phyloP scores from a whole-genome alignment of 2,329 filamentous ascomycete species.

The Trichophaea hybrida region DNA sequence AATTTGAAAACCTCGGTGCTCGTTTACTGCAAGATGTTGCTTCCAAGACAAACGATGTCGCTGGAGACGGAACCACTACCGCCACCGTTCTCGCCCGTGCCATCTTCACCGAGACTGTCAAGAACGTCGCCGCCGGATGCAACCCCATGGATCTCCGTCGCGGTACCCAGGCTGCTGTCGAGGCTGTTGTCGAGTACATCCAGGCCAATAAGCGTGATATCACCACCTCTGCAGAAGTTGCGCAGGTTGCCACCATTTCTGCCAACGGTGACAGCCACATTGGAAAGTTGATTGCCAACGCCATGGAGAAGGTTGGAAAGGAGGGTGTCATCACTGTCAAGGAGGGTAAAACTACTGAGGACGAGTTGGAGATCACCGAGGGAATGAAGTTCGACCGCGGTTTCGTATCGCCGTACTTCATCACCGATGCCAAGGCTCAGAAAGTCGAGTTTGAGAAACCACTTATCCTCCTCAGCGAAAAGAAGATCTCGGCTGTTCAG shows the following conservation, averaged over 20 bases:
- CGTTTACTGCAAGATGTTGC: constrained; percentile 94
- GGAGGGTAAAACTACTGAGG: constrained; percentile 96
- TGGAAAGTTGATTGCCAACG: constrained; percentile 87
- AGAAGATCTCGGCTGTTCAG: constrained; percentile 99
- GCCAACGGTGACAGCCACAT: constrained; percentile 95
- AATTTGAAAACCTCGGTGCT: constrained; percentile 98
- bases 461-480: constrained; percentile 94
- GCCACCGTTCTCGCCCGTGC: constrained; percentile 91
- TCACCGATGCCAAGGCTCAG: constrained; percentile 95
- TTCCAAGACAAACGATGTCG: constrained; percentile 97
- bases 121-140: constrained; percentile 98
- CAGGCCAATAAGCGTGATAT: constrained; percentile 95
- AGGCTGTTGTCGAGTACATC: constrained; percentile 85
- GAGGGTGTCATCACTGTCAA: constrained; percentile 99
- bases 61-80: constrained; percentile 96
- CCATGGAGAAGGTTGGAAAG: constrained; percentile 99
- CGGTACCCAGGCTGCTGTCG: constrained; percentile 91
- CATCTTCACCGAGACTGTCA: constrained; percentile 99
- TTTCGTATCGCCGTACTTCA: constrained; percentile 98
- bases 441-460: constrained; percentile 99
- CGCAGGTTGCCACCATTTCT: constrained; percentile 94
- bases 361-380: constrained; percentile 97
- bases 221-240: constrained; percentile 91
- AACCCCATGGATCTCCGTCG: constrained; percentile 98
- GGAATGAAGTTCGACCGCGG: constrained; percentile 99